These are phyloP conservation scores for Boletus subparvulus DNA, from an alignment of 768 basidiomycete genomes.

Conservation along the genomic window DNA sequence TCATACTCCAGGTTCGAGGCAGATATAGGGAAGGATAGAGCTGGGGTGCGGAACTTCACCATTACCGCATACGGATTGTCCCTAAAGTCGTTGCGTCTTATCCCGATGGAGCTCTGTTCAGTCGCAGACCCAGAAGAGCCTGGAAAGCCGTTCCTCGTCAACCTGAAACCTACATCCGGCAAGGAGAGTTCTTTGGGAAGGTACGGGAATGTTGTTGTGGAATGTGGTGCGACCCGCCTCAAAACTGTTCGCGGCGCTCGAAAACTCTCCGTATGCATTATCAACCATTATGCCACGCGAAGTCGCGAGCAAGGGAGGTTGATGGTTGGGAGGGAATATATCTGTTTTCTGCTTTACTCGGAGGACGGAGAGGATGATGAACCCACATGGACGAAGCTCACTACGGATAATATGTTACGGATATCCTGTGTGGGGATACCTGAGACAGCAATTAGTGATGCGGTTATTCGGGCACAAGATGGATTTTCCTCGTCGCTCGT, in stretches of 20 bases:
- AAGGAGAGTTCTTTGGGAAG: not conserved
- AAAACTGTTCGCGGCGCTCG: not conserved
- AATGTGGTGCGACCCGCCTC: slow-evolving; percentile 5
- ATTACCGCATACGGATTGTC: slow-evolving; percentile 1
- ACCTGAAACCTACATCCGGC: not conserved
- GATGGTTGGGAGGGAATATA: not conserved
- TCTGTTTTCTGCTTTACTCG: slow-evolving; percentile 6
- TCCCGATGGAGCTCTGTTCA: not conserved
- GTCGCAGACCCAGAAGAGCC: not conserved
- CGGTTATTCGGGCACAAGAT: too few species aligned
- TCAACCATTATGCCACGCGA: slow-evolving; percentile 1
- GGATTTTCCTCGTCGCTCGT: too few species aligned
- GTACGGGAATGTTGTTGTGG: not conserved
- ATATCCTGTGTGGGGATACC: not conserved
- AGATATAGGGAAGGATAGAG: not conserved
- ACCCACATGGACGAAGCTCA: slow-evolving; percentile 4
- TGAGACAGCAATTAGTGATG: not conserved
- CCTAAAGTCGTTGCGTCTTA: slow-evolving; percentile 3
- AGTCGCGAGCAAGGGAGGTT: slow-evolving; percentile 1
- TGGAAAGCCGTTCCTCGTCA: not conserved
- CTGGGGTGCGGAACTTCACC: slow-evolving; percentile 2
- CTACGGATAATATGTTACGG: slow-evolving; percentile 6
- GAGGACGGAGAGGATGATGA: not conserved
- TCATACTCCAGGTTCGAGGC: slow-evolving; percentile 11
- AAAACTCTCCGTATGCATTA: slow-evolving; percentile 5